A percentile compares a stretch with the other conserved stretches of the same genome.
Conservation (phyloP, 75 land plant genomes). For the Pseudotsuga menziesii region DNA sequence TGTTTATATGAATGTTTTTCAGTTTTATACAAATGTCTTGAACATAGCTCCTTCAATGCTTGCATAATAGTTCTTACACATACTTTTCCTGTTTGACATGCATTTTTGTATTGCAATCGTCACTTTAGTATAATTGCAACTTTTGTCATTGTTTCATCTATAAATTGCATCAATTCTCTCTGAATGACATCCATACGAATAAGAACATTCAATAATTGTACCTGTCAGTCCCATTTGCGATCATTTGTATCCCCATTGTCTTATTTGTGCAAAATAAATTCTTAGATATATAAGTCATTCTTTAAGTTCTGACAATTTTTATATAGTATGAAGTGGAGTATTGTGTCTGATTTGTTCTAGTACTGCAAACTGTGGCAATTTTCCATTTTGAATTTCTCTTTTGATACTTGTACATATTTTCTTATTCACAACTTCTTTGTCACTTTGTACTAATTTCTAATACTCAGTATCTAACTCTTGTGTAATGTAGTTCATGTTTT, state of each 20-base stretch:
- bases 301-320: neutral
- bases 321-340: neutral
- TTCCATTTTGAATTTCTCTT: neutral
- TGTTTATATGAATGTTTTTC: neutral
- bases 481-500: too few species aligned
- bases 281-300: neutral
- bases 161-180: neutral
- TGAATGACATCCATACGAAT: neutral
- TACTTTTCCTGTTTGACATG: too few species aligned
- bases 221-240: neutral
- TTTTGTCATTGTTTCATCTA: neutral
- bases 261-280: neutral
- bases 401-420: too few species aligned
- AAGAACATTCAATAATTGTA: neutral
- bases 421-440: too few species aligned
- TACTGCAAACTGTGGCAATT: neutral
- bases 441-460: too few species aligned
- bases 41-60: neutral
- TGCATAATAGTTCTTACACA: neutral
- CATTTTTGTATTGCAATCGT: neutral
- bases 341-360: neutral
- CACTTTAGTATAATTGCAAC: neutral
- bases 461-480: too few species aligned
- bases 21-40: neutral
- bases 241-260: neutral